Evolutionary conservation across 257 asterid genomes (phyloP).

Genomic region (Fraxinus cuspidata): DNA sequence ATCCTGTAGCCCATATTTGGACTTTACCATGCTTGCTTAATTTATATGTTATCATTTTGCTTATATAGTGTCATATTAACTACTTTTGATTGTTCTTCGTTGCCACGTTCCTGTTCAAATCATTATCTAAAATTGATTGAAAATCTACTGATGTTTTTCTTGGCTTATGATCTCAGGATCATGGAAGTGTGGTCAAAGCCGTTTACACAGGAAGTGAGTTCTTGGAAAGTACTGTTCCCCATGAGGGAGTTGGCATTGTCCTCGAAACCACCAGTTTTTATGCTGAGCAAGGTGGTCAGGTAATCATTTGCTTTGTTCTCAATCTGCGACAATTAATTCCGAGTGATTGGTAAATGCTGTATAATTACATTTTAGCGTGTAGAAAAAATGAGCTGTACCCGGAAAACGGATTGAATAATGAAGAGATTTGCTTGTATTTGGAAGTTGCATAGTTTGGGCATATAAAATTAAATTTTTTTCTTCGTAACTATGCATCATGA

Average conservation of each 20-base stretch:
- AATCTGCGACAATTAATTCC: slow-evolving; percentile 2
- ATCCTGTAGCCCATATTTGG: background rate
- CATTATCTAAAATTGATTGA: background rate
- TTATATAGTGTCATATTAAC: background rate
- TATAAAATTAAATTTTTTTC: background rate
- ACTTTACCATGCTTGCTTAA: background rate
- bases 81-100: background rate
- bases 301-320: slow-evolving; percentile 25
- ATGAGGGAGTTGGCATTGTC: slow-evolving; percentile 77
- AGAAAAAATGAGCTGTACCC: background rate
- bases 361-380: slow-evolving; percentile 13
- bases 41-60: background rate
- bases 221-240: slow-evolving; percentile 60
- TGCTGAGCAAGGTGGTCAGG: slow-evolving; percentile 99
- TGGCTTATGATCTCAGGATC: slow-evolving; percentile 52
- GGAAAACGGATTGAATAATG: background rate
- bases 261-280: slow-evolving; percentile 86
- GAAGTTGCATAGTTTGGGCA: background rate
- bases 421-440: slow-evolving; percentile 15
- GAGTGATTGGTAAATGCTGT: background rate
- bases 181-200: slow-evolving; percentile 79
- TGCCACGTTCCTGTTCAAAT: background rate
- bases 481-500: background rate
- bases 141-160: background rate
- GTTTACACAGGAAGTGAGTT: slow-evolving; percentile 77